Base-by-base conservation (phyloP, 345 rosid species). In the Syzygium aromaticum region DNA sequence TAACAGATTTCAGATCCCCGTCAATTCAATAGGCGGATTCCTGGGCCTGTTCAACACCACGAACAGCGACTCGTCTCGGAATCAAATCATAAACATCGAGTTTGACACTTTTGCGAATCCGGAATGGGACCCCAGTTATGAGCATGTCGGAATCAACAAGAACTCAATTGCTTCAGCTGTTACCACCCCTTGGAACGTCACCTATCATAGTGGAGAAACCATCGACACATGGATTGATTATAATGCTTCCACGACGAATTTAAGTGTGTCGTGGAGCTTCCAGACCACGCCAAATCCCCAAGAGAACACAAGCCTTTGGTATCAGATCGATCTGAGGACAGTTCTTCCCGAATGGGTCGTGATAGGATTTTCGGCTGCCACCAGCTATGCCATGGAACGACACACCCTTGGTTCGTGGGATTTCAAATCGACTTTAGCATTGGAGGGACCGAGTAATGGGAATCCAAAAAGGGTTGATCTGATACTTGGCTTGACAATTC, bases 231-330 rank as follows among this genome's bases (percentile, higher is more conserved):
- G 54, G 85, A 89, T 94, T n/a, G 13, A 64, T 27, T 92, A 93
- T 82, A 92, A 91, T n/a, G 87, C 92, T 3, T 67, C 91, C 11
- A 89, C 86, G 12, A 90, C 89, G 86, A 93, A 92, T 86, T 88
- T 93, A 51, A 40, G 90, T 46, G 94, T 92, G 51, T 92, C 93
- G 22, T 92, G 95, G 92, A 90, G 84, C 49, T 93, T 90, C 14
- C 84, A 51, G 40, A 5, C n/a, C 21, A 89, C 91, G 21, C 49
- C 89, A 54, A 87, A 85, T 61, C 87, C 92, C 54, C 59, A 5
- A 2, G 93, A 89, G 87, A 92, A 28, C 51, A 88, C 87, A 4
- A 93, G 89, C 85, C 85, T 94, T 33, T 92, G 84, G 27, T 88
- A 90, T 87, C 89, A 87, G 51, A 88, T 94, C 33, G 93, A 94